Conservation (phyloP, 331 rosid genomes). For the Acacia concinna region DNA sequence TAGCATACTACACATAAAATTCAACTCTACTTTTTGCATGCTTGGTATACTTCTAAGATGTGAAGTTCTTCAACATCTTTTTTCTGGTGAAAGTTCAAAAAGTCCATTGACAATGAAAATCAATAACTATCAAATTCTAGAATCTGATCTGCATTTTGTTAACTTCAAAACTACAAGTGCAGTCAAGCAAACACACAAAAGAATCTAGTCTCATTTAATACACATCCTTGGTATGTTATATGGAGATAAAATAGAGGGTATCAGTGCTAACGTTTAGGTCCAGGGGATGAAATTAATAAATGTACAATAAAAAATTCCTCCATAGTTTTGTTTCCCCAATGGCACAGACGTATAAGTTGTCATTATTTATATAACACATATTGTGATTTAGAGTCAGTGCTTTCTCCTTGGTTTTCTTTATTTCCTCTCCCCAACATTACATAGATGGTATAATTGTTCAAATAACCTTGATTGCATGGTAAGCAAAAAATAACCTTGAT, state of each 20-base stretch:
- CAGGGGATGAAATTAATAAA: not conserved
- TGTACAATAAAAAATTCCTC: not conserved
- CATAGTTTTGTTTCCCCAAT: not conserved
- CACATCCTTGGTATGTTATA: not conserved
- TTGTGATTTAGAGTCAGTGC: not conserved
- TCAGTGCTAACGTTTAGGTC: not conserved
- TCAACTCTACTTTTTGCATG: not conserved
- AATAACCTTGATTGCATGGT: not conserved
- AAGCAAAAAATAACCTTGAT: not conserved
- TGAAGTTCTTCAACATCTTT: not conserved
- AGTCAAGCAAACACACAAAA: not conserved
- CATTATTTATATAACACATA: not conserved
- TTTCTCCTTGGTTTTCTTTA: not conserved
- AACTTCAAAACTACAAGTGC: not conserved
- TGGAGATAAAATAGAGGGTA: not conserved
- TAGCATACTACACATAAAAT: constrained; percentile 5
- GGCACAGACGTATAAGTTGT: not conserved
- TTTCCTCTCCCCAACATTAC: not conserved
- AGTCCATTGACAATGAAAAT: not conserved
- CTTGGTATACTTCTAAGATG: not conserved
- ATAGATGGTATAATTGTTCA: not conserved
- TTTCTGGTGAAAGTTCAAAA: not conserved
- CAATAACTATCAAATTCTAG: not conserved
- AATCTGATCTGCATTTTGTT: not conserved
- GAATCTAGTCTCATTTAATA: not conserved